Evolutionary conservation across 2,329 filamentous ascomycete genomes (phyloP), one percentile per base, ranked within the genome.

Genomic region (Epicoccum sorghinum): DNA sequence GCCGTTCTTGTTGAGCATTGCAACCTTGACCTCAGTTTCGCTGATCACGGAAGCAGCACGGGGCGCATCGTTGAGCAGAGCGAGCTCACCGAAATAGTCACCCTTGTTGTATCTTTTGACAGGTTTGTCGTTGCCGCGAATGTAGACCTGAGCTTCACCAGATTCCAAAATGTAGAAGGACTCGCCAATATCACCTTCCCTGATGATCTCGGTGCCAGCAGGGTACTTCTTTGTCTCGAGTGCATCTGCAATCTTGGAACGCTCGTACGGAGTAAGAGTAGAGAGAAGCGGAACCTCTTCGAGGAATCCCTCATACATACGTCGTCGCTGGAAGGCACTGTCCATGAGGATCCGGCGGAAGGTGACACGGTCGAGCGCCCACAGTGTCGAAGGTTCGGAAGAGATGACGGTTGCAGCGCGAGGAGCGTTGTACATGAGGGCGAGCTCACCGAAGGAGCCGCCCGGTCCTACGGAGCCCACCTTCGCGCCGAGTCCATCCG

Each of bases 291-390:
- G 91, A 2, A 98, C 95, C 72, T 96, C 92, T 73, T 96, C 93
- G 22, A 99, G 82, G 81, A 99, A 98, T 65, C 87, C 91, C 78
- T 99, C 95, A 77, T 98, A 98, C 88, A 98, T 93, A 69, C 93
- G 90, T 66, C 95, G 88, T 52, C 93, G 90, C 67, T 96, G 91
- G 79, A 97, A 98, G 3, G 95, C 96, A 35, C 91, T 96, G 78
- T 98, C 93, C 93, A 99, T 97, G 59, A 99, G 83, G 61, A 99
- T 98, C 57, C 95, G 90, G 66, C 95, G 91, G 83, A 99, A 99
- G 8, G 95, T 99, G 59, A 97, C 84, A 47, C 95, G 91, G 73
- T 99, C 95, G 45, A 99, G 82, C 18, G 92, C 92, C 95, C 95
- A 99, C 8, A 99, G 83, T 3, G 89, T 93, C 69, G 89, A 93